Evolutionary conservation across 345 rosid genomes (phyloP), one percentile per base, ranked within the genome.

Genomic region (Eucalyptus shirleyi): DNA sequence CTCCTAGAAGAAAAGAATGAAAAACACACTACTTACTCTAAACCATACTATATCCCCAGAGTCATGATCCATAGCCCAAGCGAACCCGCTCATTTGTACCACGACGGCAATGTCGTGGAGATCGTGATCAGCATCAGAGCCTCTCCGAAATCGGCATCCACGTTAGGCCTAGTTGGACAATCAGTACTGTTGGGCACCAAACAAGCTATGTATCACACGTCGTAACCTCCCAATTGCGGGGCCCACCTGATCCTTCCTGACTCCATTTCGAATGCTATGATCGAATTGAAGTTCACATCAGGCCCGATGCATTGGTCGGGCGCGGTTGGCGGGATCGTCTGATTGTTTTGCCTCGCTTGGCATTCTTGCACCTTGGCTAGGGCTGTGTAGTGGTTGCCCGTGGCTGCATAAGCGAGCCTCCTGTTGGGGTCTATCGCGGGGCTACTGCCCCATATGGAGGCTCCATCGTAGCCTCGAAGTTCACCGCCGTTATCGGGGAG

Each of bases 361-460:
- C 95, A 95, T 21, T 88, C n/a, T 8, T 87, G 55, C 77, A 92
- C 95, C 19, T 90, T 89, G 9, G 89, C 89, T 28, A 95, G 94
- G 30, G 91, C 94, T 1, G 89, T 83, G 91, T 92, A 92, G 59
- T 90, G 93, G 87, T 94, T 92, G 77, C 95, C 93, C 5, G 94
- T 93, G 49, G 86, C 95, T 9, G 89, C 89, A 85, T 91, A 95
- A 55, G 94, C 94, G 21, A 86, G 91, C 42, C 90, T 56, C 90
- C 96, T 90, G 40, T 2, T 34, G 9, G 37, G 51, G 69, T 92
- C 95, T 23, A 94, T 95, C 40, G 94, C 89, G 32, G 95, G 96
- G 89, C 94, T 93, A 92, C 96, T 95, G 50, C 95, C 94, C 94
- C 95, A 92, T 32, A 92, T 69, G 13, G 94, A 93, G 21, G 92